Evolutionary conservation across 148 eudicot genomes (phyloP).

Genomic region (Suaeda aralocaspica): DNA sequence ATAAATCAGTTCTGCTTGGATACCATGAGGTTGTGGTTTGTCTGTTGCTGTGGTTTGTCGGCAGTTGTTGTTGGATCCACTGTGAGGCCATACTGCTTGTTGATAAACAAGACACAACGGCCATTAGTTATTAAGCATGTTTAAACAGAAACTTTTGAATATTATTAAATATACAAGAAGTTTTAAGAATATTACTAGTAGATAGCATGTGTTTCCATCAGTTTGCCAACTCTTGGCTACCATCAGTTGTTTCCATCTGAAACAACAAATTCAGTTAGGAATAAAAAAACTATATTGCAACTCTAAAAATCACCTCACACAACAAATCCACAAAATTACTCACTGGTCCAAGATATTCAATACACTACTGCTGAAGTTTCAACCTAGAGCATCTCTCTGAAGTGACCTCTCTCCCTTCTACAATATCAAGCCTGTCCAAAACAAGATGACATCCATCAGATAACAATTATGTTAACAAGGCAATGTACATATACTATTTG

Average conservation of each 20-base stretch:
- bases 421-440: constrained; percentile 79
- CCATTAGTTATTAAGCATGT: background rate
- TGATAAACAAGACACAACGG: background rate
- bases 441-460: background rate
- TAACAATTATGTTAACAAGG: background rate
- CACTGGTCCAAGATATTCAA: constrained; percentile 97
- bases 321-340: constrained; percentile 21
- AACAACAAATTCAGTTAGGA: constrained; percentile 5
- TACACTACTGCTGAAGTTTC: constrained; percentile 91
- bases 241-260: constrained; percentile 97
- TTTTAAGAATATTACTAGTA: too few species aligned
- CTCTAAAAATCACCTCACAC: background rate
- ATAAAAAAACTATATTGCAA: background rate
- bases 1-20: too few species aligned
- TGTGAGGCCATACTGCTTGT: constrained; percentile 97
- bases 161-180: too few species aligned
- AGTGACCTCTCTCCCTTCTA: constrained; percentile 90
- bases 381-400: constrained; percentile 70
- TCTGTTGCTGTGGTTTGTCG: too few species aligned
- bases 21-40: too few species aligned
- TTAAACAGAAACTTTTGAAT: background rate
- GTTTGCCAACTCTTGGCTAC: constrained; percentile 73
- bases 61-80: constrained; percentile 90
- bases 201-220: constrained; percentile 55
- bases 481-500: constrained; percentile 10